Conservation (phyloP, 2,329 filamentous ascomycete species). For the Neonectria sp. region DNA sequence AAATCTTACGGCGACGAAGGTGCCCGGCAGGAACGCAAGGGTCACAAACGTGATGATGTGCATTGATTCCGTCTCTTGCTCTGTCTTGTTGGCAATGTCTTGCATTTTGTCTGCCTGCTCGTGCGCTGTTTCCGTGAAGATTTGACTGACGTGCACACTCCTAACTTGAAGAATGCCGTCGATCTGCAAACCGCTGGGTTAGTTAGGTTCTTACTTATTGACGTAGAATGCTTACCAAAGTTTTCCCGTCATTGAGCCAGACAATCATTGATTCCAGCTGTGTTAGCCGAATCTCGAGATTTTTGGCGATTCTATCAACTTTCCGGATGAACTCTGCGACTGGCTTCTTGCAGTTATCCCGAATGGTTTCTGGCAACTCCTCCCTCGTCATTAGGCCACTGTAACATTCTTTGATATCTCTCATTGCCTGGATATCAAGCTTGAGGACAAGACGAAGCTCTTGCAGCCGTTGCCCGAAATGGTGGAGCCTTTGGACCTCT, state of each 20-base stretch:
- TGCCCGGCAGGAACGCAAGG: conserved; percentile 50
- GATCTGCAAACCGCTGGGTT: conserved; percentile 32
- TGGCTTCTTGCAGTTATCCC: neutral
- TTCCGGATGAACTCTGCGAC: conserved; percentile 10
- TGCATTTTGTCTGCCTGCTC: conserved; percentile 60
- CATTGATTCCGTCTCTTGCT: conserved; percentile 56
- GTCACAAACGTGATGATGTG: conserved; percentile 51
- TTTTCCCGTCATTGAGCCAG: conserved; percentile 19
- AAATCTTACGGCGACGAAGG: conserved; percentile 49
- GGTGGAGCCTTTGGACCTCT: conserved; percentile 23
- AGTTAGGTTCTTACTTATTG: too few species aligned
- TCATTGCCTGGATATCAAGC: conserved; percentile 22
- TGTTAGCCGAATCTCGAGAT: conserved; percentile 11
- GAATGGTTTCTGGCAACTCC: neutral
- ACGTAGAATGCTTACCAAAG: conserved; percentile 17
- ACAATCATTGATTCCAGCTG: conserved; percentile 27
- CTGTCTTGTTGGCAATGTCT: conserved; percentile 66
- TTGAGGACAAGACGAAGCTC: conserved; percentile 25
- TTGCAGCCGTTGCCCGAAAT: conserved; percentile 19
- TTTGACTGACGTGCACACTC: conserved; percentile 38
- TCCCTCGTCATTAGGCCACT: neutral
- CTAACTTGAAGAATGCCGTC: conserved; percentile 43
- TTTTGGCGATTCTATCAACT: conserved; percentile 25
- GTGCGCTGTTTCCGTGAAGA: conserved; percentile 42
- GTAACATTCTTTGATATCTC: conserved; percentile 28